Base-by-base conservation (phyloP, 2,329 filamentous ascomycete species). In the Nemania diffusa region DNA sequence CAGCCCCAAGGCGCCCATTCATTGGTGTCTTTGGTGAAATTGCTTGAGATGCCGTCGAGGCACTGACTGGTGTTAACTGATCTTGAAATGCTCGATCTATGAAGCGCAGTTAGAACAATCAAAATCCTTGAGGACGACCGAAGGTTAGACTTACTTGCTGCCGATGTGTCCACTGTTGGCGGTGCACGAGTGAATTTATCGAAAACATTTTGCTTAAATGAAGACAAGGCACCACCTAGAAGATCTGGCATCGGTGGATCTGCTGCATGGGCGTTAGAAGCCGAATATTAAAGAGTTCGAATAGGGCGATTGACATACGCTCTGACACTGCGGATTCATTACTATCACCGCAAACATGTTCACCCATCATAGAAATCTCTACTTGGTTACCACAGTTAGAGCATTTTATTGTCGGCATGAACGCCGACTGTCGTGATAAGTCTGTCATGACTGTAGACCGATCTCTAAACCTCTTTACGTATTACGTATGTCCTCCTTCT, bases 361-460 rank as follows among this genome's bases (percentile, higher is more conserved):
- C 93, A 69, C 92, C 93, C 90, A 97, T 92, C 78, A 90, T 84
- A 46, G 91, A 91, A 73, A 97, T 96, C 76, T 94, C 91, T 67
- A 97, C 92, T 74, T 94, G 88, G 46, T 83, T 80, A 46, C 89
- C 88, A 78, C 93, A 97, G 81, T 86, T 89, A 60, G 93, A 97
- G 81, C 93, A 97, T 84, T 95, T 97, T 81, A 97, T 92, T 26
- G 90, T 90, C 76, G 93, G 92, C 83, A 96, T 84, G 71, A 94
- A 88, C 79, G 87, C 86, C 78, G 88, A 91, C 78, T 89, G 86
- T 76, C 89, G 84, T 73, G 83, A 83, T 69, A 81, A 69, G 57
- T 72, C 78, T 51, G 82, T 80, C 84, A 87, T 87, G 70, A 69
- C 80, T 75, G 73, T 74, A 20, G 50, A 62, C 51, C 32, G 9